A percentile compares a stretch with the other conserved stretches of the same genome.
Evolutionary conservation across 176 grass and related monocot genomes (phyloP).

Genomic region (Rhynchospora pubera): DNA sequence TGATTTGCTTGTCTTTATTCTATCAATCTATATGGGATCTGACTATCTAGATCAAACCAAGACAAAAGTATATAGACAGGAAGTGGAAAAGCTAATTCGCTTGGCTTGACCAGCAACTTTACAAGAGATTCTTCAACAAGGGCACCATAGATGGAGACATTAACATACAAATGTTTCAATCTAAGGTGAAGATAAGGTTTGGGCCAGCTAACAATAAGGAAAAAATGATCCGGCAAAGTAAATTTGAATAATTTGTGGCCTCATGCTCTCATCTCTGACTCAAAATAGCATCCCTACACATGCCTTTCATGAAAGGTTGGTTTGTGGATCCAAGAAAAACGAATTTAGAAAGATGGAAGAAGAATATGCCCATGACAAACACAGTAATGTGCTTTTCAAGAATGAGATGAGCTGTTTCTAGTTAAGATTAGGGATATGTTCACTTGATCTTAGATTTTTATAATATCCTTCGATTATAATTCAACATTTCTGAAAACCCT

Average conservation of each 20-base stretch:
- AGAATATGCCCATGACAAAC: slow-evolving; percentile 6
- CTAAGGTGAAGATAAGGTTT: slow-evolving; percentile 14
- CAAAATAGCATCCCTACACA: background rate
- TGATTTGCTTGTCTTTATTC: background rate
- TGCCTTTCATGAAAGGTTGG: slow-evolving; percentile 12
- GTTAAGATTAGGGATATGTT: background rate
- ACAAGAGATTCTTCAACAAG: slow-evolving; percentile 5
- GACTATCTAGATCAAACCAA: background rate
- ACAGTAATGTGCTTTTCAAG: background rate
- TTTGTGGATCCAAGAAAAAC: slow-evolving; percentile 17
- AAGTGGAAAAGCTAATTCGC: background rate
- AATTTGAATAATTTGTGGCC: slow-evolving; percentile 2
- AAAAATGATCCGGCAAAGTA: background rate
- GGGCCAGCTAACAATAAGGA: background rate
- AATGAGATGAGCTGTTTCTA: background rate
- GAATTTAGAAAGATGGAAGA: slow-evolving; percentile 1
- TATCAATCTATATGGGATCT: slow-evolving; percentile 1
- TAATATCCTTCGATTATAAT: too few species aligned
- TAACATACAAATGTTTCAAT: background rate
- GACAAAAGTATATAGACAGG: background rate
- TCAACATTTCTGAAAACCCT: too few species aligned
- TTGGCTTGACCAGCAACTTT: background rate
- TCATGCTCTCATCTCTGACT: background rate
- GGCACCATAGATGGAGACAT: background rate
- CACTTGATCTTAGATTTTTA: background rate